Evolutionary conservation across 768 basidiomycete species (phyloP), one percentile per base, ranked within the genome.

Genomic region (Xerocomus brunneocitrinus): DNA sequence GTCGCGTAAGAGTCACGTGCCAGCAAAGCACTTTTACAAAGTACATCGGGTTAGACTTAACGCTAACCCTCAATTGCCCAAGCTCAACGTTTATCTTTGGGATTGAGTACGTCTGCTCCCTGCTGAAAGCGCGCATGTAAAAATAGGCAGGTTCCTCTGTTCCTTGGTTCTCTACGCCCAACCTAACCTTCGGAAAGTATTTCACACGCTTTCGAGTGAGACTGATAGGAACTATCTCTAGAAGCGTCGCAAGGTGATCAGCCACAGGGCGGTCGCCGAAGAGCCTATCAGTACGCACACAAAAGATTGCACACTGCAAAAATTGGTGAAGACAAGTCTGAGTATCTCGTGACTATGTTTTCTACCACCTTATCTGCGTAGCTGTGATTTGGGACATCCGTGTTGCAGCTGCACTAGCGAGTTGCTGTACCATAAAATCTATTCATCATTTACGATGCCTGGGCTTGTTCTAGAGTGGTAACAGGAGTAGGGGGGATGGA

Each of bases 1-100:
- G 68, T 69, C 68, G 68, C 68, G 68, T 69, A 70, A 67, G 59
- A 62, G 68, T 69, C 68, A 69, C 68, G 67, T 69, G 68, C 53
- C 31, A 62, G 58, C 55, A 65, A 65, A 63, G 59, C 55, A 67
- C 59, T 55, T 22, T 38, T 16, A 9, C 42, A 12, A 38, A 7
- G 14, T 35, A 2, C 34, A 19, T 19, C 19, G 19, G 19, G 19
- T 19, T 19, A 19, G 19, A 19, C 19, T 19, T 19, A 19, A 19
- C 1, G 19, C 19, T 1, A 19, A 19, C 19, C 19, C 19, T 19
- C 19, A 19, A 19, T 19, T 19, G 19, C 19, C 19, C 19, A 19
- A 19, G 19, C 19, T 19, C 19, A 19, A 19, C 19, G 19, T 19
- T 19, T 32, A 10, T 34, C 32, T 40, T 40, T 40, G 22, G 8